Percentiles rank a stretch among this genome's conserved stretches.
phyloP scores from a whole-genome alignment of 75 land plant genomes.

The Larix kaempferi region DNA sequence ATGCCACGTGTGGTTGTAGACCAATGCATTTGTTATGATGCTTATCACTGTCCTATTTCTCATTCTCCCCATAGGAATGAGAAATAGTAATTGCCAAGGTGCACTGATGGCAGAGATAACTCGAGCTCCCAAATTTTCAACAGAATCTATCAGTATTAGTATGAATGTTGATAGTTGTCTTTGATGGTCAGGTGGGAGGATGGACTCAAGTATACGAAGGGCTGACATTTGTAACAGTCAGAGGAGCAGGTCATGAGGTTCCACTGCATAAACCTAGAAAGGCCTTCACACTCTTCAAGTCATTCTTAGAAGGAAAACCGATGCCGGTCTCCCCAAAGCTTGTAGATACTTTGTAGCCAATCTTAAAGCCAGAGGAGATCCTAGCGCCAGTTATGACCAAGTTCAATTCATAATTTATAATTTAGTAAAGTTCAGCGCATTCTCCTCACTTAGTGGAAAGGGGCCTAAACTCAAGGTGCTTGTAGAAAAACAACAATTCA shows the following conservation, averaged over 20 bases:
- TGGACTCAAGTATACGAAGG: slow-evolving; percentile 88
- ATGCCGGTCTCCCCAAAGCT: slow-evolving; percentile 30
- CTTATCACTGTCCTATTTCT: background rate
- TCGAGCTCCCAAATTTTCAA: background rate
- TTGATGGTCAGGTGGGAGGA: slow-evolving; percentile 64
- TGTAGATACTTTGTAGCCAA: no score
- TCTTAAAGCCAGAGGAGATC: no score
- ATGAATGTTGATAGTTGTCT: background rate
- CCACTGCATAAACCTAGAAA: slow-evolving; percentile 78
- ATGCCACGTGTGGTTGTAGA: background rate
- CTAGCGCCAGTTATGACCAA: no score
- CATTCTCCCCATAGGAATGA: background rate
- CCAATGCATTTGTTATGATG: background rate
- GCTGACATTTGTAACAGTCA: slow-evolving; percentile 70
- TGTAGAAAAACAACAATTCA: no score
- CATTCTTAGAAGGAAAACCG: slow-evolving; percentile 60
- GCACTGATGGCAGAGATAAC: background rate
- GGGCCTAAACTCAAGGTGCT: no score
- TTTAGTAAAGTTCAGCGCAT: no score
- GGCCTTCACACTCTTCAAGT: slow-evolving; percentile 63
- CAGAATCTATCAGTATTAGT: background rate
- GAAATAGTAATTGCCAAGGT: background rate
- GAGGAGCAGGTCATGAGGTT: slow-evolving; percentile 94
- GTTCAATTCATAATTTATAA: no score
- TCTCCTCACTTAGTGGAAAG: no score